A percentile compares a stretch with the other conserved stretches of the same genome.
Conservation (phyloP, 2,329 filamentous ascomycete genomes). For the Raffaelea ambrosiae region DNA sequence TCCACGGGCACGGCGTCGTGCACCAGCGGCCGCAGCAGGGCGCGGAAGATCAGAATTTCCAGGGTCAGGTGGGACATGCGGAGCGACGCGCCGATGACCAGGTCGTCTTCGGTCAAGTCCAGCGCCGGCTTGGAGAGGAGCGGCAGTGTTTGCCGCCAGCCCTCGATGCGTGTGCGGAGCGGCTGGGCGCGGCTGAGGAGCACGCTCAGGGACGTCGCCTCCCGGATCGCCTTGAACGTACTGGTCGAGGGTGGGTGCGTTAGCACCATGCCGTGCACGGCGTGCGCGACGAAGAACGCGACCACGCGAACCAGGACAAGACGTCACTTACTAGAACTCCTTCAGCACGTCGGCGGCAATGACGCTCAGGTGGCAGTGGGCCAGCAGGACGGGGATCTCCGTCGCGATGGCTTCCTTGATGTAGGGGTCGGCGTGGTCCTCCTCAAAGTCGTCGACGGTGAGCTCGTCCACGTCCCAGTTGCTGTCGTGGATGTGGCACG, state of each 20-base stretch:
- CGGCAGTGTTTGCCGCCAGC: constrained; percentile 17
- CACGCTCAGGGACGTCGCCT: constrained; percentile 5
- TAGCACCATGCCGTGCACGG: too few relatives aligned
- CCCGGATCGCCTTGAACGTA: constrained; percentile 8
- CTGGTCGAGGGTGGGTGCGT: constrained; percentile 1
- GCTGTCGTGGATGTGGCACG: constrained; percentile 14
- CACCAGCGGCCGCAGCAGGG: constrained; percentile 15
- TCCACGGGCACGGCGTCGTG: constrained; percentile 3
- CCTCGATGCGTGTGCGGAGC: constrained; percentile 15
- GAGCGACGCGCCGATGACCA: constrained; percentile 14
- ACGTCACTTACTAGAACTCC: constrained; percentile 17
- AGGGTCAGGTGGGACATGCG: constrained; percentile 17
- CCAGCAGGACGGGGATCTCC: constrained; percentile 14
- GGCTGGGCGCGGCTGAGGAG: constrained; percentile 16
- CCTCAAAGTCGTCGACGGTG: constrained; percentile 14
- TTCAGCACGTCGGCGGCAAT: constrained; percentile 16
- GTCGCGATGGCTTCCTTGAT: constrained; percentile 1
- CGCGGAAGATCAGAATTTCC: constrained; percentile 18
- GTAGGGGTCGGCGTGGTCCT: background rate
- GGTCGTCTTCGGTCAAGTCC: constrained; percentile 15
- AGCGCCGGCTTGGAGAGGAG: constrained; percentile 14
- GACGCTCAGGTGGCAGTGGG: constrained; percentile 12
- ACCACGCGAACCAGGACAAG: background rate
- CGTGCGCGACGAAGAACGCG: too few relatives aligned
- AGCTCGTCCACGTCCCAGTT: constrained; percentile 16